Evolutionary conservation across 192 early-diverging fungal species (phyloP).

Genomic region (Coemansia sp.): DNA sequence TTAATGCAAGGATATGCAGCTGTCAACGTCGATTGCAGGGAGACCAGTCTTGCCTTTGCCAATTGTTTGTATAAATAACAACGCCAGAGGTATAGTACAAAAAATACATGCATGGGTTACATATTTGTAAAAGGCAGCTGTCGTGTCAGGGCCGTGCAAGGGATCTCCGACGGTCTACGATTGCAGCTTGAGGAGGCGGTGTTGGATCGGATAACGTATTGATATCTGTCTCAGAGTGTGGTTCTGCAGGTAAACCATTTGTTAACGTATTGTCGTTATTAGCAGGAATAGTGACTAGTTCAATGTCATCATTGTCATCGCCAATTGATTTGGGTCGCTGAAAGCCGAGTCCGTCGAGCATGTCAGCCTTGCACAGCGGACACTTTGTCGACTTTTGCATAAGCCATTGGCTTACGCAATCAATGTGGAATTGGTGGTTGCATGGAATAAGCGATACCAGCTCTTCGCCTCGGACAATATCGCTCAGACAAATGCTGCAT

Average conservation of each 20-base stretch:
- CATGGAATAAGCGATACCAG: conserved; percentile 34
- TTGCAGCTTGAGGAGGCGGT: neutral
- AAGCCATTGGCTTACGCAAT: conserved; percentile 39
- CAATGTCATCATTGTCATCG: conserved; percentile 13
- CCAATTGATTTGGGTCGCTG: conserved; percentile 3
- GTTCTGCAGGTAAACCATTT: neutral
- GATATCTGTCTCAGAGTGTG: neutral
- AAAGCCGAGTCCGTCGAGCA: conserved; percentile 28
- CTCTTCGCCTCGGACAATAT: conserved; percentile 19
- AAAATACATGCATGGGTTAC: neutral
- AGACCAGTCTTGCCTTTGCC: neutral
- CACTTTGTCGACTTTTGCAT: conserved; percentile 38
- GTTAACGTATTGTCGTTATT: neutral
- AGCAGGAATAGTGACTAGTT: conserved; percentile 5
- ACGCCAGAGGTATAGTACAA: neutral
- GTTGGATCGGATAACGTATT: neutral
- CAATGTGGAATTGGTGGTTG: conserved; percentile 36
- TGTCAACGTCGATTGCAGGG: neutral
- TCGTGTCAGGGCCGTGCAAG: neutral
- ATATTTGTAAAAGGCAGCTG: neutral
- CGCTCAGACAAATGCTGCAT: conserved; percentile 35
- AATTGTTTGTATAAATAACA: neutral
- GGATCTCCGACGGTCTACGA: neutral
- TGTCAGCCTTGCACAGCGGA: conserved; percentile 41
- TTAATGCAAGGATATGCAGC: neutral